Evolutionary conservation across 768 basidiomycete species (phyloP).

Genomic region (Rossbeevera mucosa): DNA sequence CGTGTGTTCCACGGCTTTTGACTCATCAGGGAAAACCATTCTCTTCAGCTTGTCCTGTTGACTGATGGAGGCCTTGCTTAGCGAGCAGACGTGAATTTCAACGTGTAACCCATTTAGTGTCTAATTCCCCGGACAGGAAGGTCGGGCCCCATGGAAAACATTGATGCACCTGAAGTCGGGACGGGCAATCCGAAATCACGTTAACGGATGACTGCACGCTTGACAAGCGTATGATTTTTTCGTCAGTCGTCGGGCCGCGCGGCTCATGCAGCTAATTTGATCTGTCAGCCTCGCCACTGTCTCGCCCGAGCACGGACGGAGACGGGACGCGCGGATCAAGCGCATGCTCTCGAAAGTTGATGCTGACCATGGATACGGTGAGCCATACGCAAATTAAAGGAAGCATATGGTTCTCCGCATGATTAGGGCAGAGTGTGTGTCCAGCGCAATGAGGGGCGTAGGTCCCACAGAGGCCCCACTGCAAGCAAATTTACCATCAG

Average conservation of each 20-base stretch:
- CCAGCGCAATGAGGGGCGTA: not conserved
- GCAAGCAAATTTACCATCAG: not conserved
- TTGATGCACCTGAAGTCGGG: slow-evolving; percentile 5
- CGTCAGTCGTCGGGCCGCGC: not conserved
- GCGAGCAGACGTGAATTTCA: slow-evolving; percentile 2
- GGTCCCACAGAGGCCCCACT: not conserved
- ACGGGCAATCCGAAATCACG: slow-evolving; percentile 12
- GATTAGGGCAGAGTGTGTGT: not conserved
- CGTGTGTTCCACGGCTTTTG: slow-evolving; percentile 15
- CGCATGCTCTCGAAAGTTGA: not conserved
- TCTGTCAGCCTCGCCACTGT: slow-evolving; percentile 13
- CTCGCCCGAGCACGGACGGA: slow-evolving; percentile 9
- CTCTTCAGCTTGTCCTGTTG: slow-evolving; percentile 7
- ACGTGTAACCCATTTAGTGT: slow-evolving; percentile 2
- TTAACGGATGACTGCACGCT: not conserved
- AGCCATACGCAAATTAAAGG: slow-evolving; percentile 3
- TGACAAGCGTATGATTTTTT: slow-evolving; percentile 1
- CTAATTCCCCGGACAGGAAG: slow-evolving; percentile 23
- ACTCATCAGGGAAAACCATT: slow-evolving; percentile 4
- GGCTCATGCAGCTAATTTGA: not conserved
- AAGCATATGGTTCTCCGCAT: not conserved
- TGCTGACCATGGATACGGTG: slow-evolving; percentile 16
- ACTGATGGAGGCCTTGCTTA: slow-evolving; percentile 12
- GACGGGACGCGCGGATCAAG: slow-evolving; percentile 10
- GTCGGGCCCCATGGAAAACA: not conserved